These are phyloP conservation scores for Colletotrichum sp. DNA, from an alignment of 2,329 filamentous ascomycete species.

Conservation along the genomic window DNA sequence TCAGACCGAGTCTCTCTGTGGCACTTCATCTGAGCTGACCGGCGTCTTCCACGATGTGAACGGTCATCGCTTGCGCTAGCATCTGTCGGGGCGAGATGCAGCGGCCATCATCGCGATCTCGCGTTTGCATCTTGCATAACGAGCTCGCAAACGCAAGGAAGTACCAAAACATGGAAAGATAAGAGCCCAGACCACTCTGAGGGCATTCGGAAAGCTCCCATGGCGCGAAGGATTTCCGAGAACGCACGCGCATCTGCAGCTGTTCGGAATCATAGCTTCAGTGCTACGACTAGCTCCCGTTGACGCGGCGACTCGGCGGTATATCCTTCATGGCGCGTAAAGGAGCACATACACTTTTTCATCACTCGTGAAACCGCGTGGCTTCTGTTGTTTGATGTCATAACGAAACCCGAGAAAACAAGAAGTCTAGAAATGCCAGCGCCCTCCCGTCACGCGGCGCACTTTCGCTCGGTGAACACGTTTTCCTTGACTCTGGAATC, in stretches of 20 bases:
- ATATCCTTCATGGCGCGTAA: neutral
- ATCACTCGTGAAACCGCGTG: slow-evolving; percentile 1
- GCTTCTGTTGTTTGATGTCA: neutral
- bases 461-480: neutral
- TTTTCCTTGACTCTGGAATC: neutral
- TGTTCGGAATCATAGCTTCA: neutral
- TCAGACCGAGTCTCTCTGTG: neutral
- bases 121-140: neutral
- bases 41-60: neutral
- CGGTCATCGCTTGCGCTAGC: neutral
- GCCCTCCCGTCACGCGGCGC: neutral
- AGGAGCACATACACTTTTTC: neutral
- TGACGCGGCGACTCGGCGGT: neutral
- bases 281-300: slow-evolving; percentile 1
- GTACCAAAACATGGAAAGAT: neutral
- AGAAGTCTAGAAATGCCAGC: neutral
- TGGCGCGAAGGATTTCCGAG: neutral
- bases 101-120: neutral
- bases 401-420: neutral
- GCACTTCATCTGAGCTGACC: neutral
- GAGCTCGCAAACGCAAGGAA: neutral
- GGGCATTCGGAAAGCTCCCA: neutral
- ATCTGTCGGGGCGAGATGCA: neutral
- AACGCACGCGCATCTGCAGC: neutral
- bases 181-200: neutral